These are phyloP conservation scores for Cyclocybe aegerita DNA, from an alignment of 768 basidiomycete genomes.

Conservation along the genomic window DNA sequence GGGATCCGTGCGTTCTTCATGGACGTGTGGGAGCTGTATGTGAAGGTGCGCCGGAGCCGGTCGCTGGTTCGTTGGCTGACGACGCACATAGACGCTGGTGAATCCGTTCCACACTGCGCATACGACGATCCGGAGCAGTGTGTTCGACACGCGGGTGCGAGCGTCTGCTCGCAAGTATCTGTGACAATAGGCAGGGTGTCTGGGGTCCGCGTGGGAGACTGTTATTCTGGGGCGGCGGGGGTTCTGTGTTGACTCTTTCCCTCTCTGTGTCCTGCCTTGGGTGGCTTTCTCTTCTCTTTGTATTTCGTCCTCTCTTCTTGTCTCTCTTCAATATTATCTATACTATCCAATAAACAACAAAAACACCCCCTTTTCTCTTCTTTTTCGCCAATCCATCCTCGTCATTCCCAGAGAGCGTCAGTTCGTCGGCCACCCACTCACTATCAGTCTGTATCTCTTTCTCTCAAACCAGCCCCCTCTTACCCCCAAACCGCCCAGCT, in stretches of 20 bases:
- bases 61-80: conserved; percentile 6
- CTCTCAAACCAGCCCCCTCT: conserved; percentile 13
- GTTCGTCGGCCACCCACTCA: conserved; percentile 13
- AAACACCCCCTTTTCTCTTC: conserved; percentile 21
- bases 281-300: conserved; percentile 29
- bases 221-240: conserved; percentile 20
- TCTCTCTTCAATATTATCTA: conserved; percentile 28
- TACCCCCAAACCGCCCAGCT: conserved; percentile 21
- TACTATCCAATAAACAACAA: conserved; percentile 20
- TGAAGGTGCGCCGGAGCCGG: conserved; percentile 64
- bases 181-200: conserved; percentile 31
- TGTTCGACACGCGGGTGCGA: conserved; percentile 83
- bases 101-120: conserved; percentile 98
- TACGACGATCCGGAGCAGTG: conserved; percentile 70
- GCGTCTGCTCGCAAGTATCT: conserved; percentile 86
- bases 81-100: conserved; percentile 62
- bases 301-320: conserved; percentile 28
- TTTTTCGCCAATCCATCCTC: conserved; percentile 21
- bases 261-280: conserved; percentile 34
- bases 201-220: conserved; percentile 17
- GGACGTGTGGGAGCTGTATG: conserved; percentile 96
- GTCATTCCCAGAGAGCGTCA: conserved; percentile 15
- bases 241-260: conserved; percentile 31
- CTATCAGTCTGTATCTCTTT: conserved; percentile 17
- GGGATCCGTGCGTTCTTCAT: conserved; percentile 91